Evolutionary conservation across 495 filamentous ascomycete genomes (phyloP).

Genomic region (Trichodelitschia bisporula): DNA sequence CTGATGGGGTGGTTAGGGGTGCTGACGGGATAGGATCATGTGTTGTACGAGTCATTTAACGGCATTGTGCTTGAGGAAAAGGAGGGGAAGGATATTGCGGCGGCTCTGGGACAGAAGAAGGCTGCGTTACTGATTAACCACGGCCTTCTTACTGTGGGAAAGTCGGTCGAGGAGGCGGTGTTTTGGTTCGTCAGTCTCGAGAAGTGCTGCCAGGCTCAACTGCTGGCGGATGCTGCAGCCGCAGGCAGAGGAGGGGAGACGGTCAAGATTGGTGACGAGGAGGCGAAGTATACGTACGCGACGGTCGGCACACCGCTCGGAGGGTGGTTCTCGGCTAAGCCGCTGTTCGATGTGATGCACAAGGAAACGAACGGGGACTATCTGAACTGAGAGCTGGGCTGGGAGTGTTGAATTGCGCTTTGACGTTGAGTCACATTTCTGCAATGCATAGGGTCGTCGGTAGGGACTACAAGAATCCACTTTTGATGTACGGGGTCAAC

Average conservation of each 20-base stretch:
- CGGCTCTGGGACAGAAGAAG: conserved; percentile 38
- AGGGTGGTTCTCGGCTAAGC: conserved; percentile 49
- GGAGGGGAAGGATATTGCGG: conserved; percentile 44
- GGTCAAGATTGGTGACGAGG: conserved; percentile 39
- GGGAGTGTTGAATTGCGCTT: too few relatives aligned
- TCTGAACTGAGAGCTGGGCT: conserved; percentile 25
- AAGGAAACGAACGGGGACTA: conserved; percentile 36
- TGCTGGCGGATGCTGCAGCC: conserved; percentile 54
- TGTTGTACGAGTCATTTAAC: conserved; percentile 39
- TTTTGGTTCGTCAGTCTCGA: conserved; percentile 60
- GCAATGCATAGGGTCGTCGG: too few relatives aligned
- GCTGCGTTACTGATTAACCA: conserved; percentile 51
- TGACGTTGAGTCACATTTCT: too few relatives aligned
- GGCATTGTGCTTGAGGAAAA: conserved; percentile 47
- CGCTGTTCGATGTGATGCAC: conserved; percentile 50
- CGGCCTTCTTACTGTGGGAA: conserved; percentile 25
- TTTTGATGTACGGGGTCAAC: too few relatives aligned
- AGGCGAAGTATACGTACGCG: conserved; percentile 43
- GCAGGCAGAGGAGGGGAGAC: conserved; percentile 35
- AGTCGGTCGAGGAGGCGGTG: conserved; percentile 23
- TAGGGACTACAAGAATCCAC: too few relatives aligned
- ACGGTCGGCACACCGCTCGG: conserved; percentile 33
- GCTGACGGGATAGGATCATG: conserved; percentile 26
- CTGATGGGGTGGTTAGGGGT: not conserved
- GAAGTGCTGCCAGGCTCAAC: conserved; percentile 50